phyloP scores from a whole-genome alignment of 345 rosid species.

The Linum tenue region DNA sequence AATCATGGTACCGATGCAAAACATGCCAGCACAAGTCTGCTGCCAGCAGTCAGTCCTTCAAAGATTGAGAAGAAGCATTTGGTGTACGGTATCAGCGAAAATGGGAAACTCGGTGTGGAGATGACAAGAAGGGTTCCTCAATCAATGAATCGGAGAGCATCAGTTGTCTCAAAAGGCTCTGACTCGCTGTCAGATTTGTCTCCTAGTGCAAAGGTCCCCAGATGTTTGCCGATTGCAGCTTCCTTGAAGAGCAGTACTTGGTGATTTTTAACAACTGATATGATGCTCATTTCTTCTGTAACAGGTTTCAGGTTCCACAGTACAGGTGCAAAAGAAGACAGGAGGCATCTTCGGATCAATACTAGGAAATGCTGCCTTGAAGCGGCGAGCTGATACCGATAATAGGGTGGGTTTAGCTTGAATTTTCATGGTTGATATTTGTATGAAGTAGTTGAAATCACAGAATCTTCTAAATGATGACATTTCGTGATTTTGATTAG shows the following conservation, averaged over 20 bases:
- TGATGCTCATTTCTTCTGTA: constrained; percentile 8
- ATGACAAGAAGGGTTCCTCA: constrained; percentile 14
- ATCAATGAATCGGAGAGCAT: constrained; percentile 8
- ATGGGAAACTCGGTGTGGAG: background rate
- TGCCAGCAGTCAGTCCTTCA: constrained; percentile 7
- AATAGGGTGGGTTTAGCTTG: constrained; percentile 33
- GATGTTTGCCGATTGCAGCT: constrained; percentile 9
- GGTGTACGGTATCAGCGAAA: constrained; percentile 16
- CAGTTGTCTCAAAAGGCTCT: too few relatives aligned
- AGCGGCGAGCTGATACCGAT: constrained; percentile 34
- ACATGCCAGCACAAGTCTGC: background rate
- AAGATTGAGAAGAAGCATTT: constrained; percentile 16
- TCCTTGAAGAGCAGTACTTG: constrained; percentile 1
- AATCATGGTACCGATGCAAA: constrained; percentile 4
- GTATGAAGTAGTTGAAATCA: too few relatives aligned
- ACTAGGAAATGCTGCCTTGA: constrained; percentile 32
- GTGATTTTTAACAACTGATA: constrained; percentile 2
- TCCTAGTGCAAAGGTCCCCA: constrained; percentile 33
- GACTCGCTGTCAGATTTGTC: constrained; percentile 7
- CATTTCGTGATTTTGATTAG: background rate
- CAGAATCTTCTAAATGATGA: too few relatives aligned
- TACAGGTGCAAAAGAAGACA: constrained; percentile 52
- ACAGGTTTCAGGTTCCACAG: constrained; percentile 45
- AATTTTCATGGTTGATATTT: too few relatives aligned
- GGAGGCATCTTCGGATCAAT: constrained; percentile 47